These are phyloP conservation scores for Pseudomassariella vexata DNA, from an alignment of 2,329 filamentous ascomycete species.

Conservation along the genomic window DNA sequence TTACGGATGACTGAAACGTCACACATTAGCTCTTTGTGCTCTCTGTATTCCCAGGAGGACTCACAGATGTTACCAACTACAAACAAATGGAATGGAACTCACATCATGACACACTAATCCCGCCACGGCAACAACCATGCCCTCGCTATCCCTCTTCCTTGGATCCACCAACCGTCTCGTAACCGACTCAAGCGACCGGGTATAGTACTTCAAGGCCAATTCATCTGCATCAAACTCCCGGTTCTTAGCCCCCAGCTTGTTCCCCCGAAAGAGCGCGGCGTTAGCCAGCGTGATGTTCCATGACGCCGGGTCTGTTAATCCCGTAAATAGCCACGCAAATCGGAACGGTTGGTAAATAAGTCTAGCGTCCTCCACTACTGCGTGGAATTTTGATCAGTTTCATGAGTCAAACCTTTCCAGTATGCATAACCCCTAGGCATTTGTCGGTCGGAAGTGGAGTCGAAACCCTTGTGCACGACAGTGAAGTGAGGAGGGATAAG, in stretches of 20 bases:
- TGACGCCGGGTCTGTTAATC: constrained; percentile 16
- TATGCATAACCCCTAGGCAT: no score
- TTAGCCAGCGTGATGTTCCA: constrained; percentile 23
- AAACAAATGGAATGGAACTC: constrained; percentile 1
- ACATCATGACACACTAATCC: constrained; percentile 22
- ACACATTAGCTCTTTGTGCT: no score
- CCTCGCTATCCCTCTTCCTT: constrained; percentile 12
- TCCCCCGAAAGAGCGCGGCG: constrained; percentile 12
- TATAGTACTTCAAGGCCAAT: constrained; percentile 21
- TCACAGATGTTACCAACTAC: constrained; percentile 4
- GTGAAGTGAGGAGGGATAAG: no score
- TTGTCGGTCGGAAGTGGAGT: no score
- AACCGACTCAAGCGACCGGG: constrained; percentile 16
- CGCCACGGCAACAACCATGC: constrained; percentile 17
- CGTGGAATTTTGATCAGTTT: constrained; percentile 1
- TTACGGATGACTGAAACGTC: constrained; percentile 14
- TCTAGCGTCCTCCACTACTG: constrained; percentile 17
- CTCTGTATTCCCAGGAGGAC: no score
- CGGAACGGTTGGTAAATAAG: constrained; percentile 16
- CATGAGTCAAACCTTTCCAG: not conserved
- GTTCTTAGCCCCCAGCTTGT: constrained; percentile 10
- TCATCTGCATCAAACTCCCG: constrained; percentile 11
- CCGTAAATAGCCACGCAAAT: constrained; percentile 18
- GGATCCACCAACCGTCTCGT: constrained; percentile 15
- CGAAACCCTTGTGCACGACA: no score